Conservation (phyloP, 164 flowering plant species). For the Annona squamosa region DNA sequence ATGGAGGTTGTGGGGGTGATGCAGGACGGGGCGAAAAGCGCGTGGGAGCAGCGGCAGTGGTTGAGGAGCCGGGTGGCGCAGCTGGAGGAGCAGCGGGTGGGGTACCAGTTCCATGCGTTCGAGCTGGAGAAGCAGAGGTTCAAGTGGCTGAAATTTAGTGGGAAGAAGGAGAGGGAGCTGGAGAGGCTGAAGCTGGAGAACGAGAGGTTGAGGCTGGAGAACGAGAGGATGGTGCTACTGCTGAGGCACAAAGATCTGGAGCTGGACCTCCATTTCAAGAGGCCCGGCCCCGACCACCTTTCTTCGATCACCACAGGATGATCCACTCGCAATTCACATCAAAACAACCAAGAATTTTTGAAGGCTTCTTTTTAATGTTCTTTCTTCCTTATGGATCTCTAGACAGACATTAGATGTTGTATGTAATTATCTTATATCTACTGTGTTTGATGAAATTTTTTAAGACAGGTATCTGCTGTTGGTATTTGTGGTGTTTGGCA, state of each 20-base stretch:
- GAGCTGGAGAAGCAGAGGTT: conserved; percentile 81
- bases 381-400: no score
- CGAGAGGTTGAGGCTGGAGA: conserved; percentile 61
- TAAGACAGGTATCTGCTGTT: no score
- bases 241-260: conserved; percentile 72
- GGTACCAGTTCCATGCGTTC: conserved; percentile 43
- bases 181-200: conserved; percentile 70
- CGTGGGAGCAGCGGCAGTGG: conserved; percentile 74
- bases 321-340: not conserved
- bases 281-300: conserved; percentile 30
- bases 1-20: conserved; percentile 37
- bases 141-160: conserved; percentile 76
- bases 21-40: conserved; percentile 47
- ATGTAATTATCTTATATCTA: no score
- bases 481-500: no score
- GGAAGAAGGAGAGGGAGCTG: conserved; percentile 91
- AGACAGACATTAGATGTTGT: no score
- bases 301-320: conserved; percentile 35
- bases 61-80: conserved; percentile 37
- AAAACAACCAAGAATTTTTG: no score
- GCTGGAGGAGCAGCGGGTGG: conserved; percentile 65
- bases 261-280: conserved; percentile 28
- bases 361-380: no score
- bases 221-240: conserved; percentile 69
- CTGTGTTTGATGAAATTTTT: no score